Evolutionary conservation across 257 asterid genomes (phyloP).

Genomic region (Fraxinus quadrangulata): DNA sequence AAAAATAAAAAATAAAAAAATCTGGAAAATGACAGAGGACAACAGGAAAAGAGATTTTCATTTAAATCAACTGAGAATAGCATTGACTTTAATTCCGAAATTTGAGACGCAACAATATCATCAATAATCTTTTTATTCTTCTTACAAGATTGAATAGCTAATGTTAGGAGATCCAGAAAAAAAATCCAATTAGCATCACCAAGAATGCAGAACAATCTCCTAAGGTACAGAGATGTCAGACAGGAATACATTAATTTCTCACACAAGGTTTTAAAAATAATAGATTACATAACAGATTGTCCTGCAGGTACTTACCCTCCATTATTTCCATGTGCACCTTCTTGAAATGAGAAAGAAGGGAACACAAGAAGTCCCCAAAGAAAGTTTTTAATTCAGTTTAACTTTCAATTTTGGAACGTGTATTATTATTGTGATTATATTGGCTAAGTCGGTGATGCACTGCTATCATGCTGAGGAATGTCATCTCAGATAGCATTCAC

Average conservation of each 20-base stretch:
- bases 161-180: neutral
- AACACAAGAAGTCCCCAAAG: neutral
- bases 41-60: neutral
- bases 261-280: too few species aligned
- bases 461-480: conserved; percentile 11
- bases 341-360: neutral
- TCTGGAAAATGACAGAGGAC: neutral
- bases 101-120: neutral
- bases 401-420: conserved; percentile 5
- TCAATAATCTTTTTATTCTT: neutral
- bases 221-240: neutral
- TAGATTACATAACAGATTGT: neutral
- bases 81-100: neutral
- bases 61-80: neutral
- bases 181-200: neutral
- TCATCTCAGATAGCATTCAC: conserved; percentile 3
- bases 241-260: too few species aligned
- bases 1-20: neutral
- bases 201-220: neutral
- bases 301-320: neutral
- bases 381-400: neutral
- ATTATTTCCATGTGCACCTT: neutral
- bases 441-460: conserved; percentile 8
- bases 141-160: neutral
- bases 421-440: neutral